Evolutionary conservation across 202 grass and related monocot genomes (phyloP).

Genomic region (Schoenoplectus tabernaemontani): DNA sequence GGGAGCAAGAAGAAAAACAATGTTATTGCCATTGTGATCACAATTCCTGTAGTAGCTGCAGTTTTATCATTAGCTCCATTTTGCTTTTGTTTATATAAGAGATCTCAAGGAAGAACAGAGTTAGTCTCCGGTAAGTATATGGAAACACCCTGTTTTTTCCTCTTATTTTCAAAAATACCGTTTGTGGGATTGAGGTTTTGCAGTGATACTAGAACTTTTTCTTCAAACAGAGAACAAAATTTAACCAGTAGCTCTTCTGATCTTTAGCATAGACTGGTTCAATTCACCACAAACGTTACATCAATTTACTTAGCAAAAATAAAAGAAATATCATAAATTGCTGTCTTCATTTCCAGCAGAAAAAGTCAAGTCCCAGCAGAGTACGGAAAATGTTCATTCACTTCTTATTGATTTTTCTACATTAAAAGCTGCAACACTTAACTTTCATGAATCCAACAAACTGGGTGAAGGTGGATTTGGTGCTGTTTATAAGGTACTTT

Average conservation of each 20-base stretch:
- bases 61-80: neutral
- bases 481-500: slow-evolving; percentile 51
- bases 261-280: neutral
- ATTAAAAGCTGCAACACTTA: slow-evolving; percentile 32
- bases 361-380: neutral
- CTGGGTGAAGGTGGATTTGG: slow-evolving; percentile 79
- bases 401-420: slow-evolving; percentile 22
- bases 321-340: neutral
- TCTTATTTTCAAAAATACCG: neutral
- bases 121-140: slow-evolving; percentile 3
- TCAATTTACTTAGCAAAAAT: neutral
- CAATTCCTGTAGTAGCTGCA: slow-evolving; percentile 14
- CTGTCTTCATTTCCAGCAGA: slow-evolving; percentile 1
- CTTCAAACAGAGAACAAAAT: neutral
- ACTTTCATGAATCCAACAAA: slow-evolving; percentile 54
- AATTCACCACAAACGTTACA: neutral
- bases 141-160: neutral
- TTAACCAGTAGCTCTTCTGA: neutral
- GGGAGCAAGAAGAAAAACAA: slow-evolving; percentile 21
- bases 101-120: neutral
- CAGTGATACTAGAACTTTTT: neutral
- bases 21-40: slow-evolving; percentile 31
- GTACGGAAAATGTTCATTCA: slow-evolving; percentile 3
- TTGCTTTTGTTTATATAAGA: slow-evolving; percentile 25
- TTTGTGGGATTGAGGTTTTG: neutral